Percentiles rank a stretch among this genome's conserved stretches.
Conservation (phyloP, 306 rosid species). For the Cicer judaicum region DNA sequence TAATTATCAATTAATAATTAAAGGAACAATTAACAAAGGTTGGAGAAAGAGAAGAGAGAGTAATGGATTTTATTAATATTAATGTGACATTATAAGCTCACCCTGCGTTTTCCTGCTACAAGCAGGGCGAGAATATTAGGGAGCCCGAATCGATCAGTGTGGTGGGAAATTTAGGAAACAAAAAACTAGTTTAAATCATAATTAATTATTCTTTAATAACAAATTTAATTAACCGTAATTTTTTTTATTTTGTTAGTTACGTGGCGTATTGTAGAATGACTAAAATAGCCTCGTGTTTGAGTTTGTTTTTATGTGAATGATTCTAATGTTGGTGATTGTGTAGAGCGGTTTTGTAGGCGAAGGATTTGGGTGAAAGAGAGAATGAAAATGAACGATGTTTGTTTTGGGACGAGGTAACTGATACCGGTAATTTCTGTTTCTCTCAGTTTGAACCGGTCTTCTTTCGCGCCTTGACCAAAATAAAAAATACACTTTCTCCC, state of each 20-base stretch:
- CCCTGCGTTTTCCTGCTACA: conserved; percentile 14
- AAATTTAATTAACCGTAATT: neutral
- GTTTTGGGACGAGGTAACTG: neutral
- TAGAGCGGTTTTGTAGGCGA: conserved; percentile 8
- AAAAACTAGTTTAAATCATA: neutral
- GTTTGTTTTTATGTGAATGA: neutral
- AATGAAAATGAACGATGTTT: neutral
- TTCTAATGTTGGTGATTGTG: conserved; percentile 13
- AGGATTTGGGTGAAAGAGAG: neutral
- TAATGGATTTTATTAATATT: neutral
- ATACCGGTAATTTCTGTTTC: conserved; percentile 17
- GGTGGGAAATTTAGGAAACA: conserved; percentile 1
- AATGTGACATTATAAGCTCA: neutral
- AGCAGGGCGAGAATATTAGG: conserved; percentile 8
- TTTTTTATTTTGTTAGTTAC: neutral
- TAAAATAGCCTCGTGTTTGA: neutral
- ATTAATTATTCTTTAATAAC: neutral
- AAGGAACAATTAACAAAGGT: conserved; percentile 3
- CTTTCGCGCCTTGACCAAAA: neutral
- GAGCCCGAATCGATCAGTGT: neutral
- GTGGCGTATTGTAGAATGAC: conserved; percentile 4
- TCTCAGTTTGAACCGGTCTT: conserved; percentile 15
- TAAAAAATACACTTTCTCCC: neutral
- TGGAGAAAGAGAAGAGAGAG: neutral
- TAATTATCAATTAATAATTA: neutral